Base-by-base conservation (phyloP, 495 filamentous ascomycete species). In the Xylaria sp. region DNA sequence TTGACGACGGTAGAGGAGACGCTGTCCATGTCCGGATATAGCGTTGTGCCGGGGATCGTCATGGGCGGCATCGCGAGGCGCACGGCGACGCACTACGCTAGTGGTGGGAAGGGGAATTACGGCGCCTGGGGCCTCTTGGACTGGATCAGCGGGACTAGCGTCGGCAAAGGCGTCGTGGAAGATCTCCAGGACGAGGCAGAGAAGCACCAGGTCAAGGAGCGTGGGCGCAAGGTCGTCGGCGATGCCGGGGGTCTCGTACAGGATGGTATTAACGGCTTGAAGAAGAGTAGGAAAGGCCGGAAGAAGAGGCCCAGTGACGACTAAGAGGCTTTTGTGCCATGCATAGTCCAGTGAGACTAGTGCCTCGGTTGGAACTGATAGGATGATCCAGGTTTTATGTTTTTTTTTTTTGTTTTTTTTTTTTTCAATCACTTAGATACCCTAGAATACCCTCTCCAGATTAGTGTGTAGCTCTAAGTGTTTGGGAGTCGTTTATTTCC, bases 121-220 rank as follows among this genome's bases (percentile, higher is more conserved):
- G 92, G 90, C 0, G 86, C 89, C 12, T 92, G 90, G 87, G 94
- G 94, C 1, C 72, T 97, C 9, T 44, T 95, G 72, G 95, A 98
- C 79, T 93, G 91, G 88, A 59, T 89, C 0, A 83, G 85, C 74
- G 92, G 92, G n/a, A 95, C 94, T 4, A 88, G 83, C 14, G 75
- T 91, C 19, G 85, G 84, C 5, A 85, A 87, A 74, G 83, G 88
- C 11, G 82, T 89, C 26, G 82, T 90, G 33, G 84, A 88, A 71
- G 81, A 89, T 44, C 82, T 83, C 35, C 79, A 80, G 37, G 82
- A 83, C 2, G 89, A 92, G 80, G 88, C 86, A 15, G 85, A 86
- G 59, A 88, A 90, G 79, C 88, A 89, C 74, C 76, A 85, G 44
- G 76, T 90, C n/a, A 81, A 84, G 74, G 83, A 86, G 67, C 76